Base-by-base conservation (phyloP, 192 early-diverging fungal genomes). In the Backusella parvicylindrica region DNA sequence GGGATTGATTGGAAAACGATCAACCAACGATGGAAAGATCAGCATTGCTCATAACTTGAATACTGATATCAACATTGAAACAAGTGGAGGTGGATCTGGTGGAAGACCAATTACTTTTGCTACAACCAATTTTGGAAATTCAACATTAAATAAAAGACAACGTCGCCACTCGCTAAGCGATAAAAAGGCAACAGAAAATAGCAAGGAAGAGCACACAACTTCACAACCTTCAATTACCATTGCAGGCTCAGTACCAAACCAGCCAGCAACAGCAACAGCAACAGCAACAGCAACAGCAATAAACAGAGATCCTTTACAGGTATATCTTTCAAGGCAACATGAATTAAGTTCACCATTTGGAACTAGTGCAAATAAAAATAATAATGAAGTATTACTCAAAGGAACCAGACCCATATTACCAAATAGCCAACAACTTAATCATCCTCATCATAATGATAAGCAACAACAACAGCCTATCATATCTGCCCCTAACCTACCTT, bases 141-240 rank as follows among this genome's bases (percentile, higher is more conserved):
- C 68, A 16, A 60, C 66, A 3, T 26, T 70, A 26, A 75, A 63
- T 53, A 75, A 75, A 70, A 43, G 74, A 26, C 74, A 75, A 31
- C 18, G 74, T 31, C 74, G 74, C 1, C 35, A 41, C 9, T 70
- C 68, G 18, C 23, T 70, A 30, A 47, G 38, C 15, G 68, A 70
- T 70, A 70, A 47, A 43, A 37, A 41, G 9, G 26, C 26, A 28
- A 60, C n/a, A 0, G 53, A 60, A 60, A 60, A 13, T n/a, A 6
- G n/a, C 23, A 68, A 38, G 2, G 18, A 21, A 3, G 33, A 68
- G 38, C n/a, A 18, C 11, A 23, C 2, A 12, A 26, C 23, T 60
- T 60, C 53, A 18, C 43, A 47, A 6, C 43, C 43, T n/a, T 30
- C 68, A 2, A 23, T 33, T 33, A 37, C 30, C 26, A 31, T 30